phyloP scores from a whole-genome alignment of 2,329 filamentous ascomycete genomes.

The Tolypocladium inflatum region DNA sequence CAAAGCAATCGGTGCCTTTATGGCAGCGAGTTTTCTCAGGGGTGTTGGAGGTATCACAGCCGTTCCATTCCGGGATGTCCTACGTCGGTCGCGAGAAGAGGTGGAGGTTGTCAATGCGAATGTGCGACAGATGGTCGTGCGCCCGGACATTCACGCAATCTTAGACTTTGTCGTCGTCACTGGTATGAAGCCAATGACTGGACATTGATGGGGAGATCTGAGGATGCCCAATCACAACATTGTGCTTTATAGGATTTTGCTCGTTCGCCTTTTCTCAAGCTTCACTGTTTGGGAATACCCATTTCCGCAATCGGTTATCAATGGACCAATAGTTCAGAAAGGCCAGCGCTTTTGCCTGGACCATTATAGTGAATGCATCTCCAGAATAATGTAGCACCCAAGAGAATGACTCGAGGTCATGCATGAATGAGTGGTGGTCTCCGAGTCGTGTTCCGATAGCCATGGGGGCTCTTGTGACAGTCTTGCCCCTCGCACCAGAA shows the following conservation, averaged over 20 bases:
- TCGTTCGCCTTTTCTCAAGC: no score
- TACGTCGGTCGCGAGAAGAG: not conserved
- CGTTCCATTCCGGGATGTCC: not conserved
- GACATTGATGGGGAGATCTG: not conserved
- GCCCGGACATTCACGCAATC: not conserved
- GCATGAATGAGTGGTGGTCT: conserved; percentile 28
- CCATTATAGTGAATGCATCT: conserved; percentile 30
- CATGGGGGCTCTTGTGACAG: no score
- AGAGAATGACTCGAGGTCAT: conserved; percentile 37
- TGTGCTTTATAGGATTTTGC: no score
- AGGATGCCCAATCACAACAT: not conserved
- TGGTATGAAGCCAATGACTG: not conserved
- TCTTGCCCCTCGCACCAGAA: no score
- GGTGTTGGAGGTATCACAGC: not conserved
- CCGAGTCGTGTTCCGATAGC: no score
- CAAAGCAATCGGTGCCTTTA: not conserved
- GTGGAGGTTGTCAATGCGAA: not conserved
- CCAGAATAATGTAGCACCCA: conserved; percentile 35
- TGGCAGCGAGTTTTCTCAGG: not conserved
- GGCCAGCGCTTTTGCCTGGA: conserved; percentile 1
- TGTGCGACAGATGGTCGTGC: not conserved
- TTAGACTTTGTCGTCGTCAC: not conserved
- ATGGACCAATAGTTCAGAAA: no score
- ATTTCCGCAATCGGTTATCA: no score
- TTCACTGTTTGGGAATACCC: no score